Percentiles rank a stretch among this genome's conserved stretches.
These are phyloP conservation scores for Xylaria sp. DNA, from an alignment of 2,329 filamentous ascomycete species.

Conservation along the genomic window DNA sequence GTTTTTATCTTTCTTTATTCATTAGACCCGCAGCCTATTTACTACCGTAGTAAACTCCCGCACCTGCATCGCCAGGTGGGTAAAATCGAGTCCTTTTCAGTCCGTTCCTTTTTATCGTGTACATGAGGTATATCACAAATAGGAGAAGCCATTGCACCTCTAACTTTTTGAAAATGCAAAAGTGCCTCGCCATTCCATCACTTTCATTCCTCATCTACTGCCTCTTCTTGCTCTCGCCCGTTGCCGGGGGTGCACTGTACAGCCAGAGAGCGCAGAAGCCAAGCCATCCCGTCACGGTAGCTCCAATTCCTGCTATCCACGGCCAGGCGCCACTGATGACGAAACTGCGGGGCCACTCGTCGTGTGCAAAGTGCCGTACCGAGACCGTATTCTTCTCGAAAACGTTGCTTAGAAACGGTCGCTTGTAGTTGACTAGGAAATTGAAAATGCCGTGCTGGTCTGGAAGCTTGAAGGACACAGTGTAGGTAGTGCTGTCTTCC, in stretches of 20 bases:
- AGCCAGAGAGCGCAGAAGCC: constrained; percentile 90
- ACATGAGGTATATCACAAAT: constrained; percentile 26
- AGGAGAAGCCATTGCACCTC: constrained; percentile 28
- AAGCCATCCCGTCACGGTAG: constrained; percentile 85
- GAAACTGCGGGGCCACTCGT: constrained; percentile 94
- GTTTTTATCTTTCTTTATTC: constrained; percentile 24
- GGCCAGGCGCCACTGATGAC: constrained; percentile 92
- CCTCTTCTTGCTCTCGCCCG: constrained; percentile 46
- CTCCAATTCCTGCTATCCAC: constrained; percentile 89
- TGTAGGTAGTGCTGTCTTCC: constrained; percentile 76
- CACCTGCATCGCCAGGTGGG: constrained; percentile 9
- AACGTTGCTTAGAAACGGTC: constrained; percentile 86
- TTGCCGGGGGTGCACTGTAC: constrained; percentile 65
- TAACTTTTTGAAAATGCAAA: constrained; percentile 2
- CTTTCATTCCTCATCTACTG: constrained; percentile 35
- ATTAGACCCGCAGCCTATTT: constrained; percentile 26
- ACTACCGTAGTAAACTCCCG: constrained; percentile 10
- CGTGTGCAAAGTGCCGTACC: constrained; percentile 94
- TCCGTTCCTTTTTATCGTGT: constrained; percentile 21
- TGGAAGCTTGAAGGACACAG: constrained; percentile 80
- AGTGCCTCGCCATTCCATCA: not conserved
- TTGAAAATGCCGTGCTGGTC: constrained; percentile 99
- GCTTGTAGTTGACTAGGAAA: constrained; percentile 97
- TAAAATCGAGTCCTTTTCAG: constrained; percentile 20
- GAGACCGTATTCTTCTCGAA: constrained; percentile 97